Evolutionary conservation across 106 monocot species (phyloP).

Genomic region (Dendrobium nobile): DNA sequence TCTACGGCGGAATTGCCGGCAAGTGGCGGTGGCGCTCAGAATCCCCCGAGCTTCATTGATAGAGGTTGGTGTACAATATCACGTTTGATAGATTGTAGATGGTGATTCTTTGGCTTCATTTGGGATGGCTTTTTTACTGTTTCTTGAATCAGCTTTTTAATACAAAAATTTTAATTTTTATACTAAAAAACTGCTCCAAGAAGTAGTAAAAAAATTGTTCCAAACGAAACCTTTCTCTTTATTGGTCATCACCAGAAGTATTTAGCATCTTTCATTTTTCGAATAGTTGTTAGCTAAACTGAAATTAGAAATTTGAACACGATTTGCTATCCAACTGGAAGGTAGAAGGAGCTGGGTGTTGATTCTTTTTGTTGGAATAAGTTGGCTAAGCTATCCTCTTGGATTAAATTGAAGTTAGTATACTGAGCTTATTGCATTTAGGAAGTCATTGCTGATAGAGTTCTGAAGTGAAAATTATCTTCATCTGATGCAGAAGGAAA

Average conservation of each 20-base stretch:
- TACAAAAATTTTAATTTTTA: too few relatives aligned
- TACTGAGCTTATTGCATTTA: background rate
- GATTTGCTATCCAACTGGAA: background rate
- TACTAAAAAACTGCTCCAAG: too few relatives aligned
- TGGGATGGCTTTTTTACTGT: too few relatives aligned
- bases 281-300: background rate
- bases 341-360: background rate
- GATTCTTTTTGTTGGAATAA: background rate
- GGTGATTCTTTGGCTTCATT: background rate
- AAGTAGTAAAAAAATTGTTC: too few relatives aligned
- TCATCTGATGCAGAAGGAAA: background rate
- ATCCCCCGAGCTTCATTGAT: slow-evolving; percentile 51
- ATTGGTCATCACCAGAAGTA: background rate
- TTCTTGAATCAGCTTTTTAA: too few relatives aligned
- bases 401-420: background rate
- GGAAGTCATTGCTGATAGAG: background rate
- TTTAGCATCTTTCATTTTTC: background rate
- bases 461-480: background rate
- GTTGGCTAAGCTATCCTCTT: background rate
- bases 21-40: slow-evolving; percentile 29
- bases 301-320: too few relatives aligned
- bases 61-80: slow-evolving; percentile 73
- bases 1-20: slow-evolving; percentile 54
- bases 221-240: background rate
- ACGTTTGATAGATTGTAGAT: slow-evolving; percentile 26